phyloP scores from a whole-genome alignment of 2,329 filamentous ascomycete genomes.

The Cytospora schulzeri region DNA sequence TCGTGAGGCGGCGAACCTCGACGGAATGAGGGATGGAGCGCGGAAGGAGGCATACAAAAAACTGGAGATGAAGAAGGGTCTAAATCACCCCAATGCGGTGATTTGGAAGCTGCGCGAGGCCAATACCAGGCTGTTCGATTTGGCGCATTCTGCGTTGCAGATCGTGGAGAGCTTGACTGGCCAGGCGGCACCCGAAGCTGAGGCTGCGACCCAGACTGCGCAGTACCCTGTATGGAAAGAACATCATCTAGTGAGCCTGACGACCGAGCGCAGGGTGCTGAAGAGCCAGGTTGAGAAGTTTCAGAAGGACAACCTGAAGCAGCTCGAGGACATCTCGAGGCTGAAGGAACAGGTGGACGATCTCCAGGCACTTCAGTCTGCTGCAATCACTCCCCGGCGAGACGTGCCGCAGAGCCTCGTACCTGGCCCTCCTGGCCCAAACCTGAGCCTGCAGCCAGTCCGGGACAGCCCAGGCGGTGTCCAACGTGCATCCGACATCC shows the following conservation, averaged over 20 bases:
- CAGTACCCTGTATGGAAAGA: background rate
- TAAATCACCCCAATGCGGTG: background rate
- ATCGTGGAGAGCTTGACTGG: background rate
- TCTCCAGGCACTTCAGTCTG: background rate
- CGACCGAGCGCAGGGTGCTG: background rate
- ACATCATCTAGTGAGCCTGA: background rate
- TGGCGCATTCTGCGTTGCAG: background rate
- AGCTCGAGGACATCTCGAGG: background rate
- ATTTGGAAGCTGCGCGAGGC: background rate
- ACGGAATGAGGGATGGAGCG: background rate
- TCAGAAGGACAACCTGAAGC: background rate
- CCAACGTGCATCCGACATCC: background rate
- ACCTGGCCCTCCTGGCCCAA: background rate
- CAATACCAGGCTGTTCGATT: background rate
- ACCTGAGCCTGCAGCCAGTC: background rate
- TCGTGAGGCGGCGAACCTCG: constrained; percentile 4
- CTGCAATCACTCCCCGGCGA: background rate
- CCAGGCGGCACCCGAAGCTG: background rate
- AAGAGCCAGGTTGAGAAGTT: background rate
- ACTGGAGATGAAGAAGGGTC: background rate
- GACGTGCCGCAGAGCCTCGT: background rate
- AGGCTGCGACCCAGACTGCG: background rate
- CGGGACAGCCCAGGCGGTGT: background rate
- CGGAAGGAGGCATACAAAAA: background rate
- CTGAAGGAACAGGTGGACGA: background rate